These are phyloP conservation scores for Drosera spatulata DNA, from an alignment of 179 eudicot species.

Conservation along the genomic window DNA sequence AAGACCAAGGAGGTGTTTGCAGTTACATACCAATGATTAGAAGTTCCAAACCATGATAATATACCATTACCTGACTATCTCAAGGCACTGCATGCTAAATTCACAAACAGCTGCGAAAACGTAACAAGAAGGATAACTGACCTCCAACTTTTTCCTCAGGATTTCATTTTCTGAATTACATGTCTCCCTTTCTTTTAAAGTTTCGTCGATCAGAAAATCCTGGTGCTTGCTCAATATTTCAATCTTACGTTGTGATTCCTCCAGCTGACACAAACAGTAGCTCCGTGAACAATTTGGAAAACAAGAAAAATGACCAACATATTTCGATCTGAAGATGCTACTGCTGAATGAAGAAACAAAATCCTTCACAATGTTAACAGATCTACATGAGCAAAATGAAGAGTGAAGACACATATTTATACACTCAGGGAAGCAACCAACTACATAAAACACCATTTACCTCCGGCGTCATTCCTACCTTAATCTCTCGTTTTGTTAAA, in stretches of 20 bases:
- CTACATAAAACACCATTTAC: too few species aligned
- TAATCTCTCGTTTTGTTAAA: too few species aligned
- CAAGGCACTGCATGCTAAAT: not conserved
- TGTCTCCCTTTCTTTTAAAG: conserved; percentile 78
- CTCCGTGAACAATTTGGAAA: not conserved
- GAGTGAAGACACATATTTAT: too few species aligned
- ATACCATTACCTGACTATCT: not conserved
- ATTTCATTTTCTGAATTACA: conserved; percentile 71
- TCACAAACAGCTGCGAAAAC: not conserved
- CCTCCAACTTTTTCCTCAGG: conserved; percentile 61
- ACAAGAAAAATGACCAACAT: not conserved
- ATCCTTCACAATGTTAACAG: too few species aligned
- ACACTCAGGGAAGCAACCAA: too few species aligned
- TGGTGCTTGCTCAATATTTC: conserved; percentile 65
- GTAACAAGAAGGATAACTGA: conserved; percentile 7
- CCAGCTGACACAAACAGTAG: conserved; percentile 32
- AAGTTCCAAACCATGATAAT: too few species aligned
- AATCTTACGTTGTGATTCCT: conserved; percentile 39
- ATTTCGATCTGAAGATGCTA: too few species aligned
- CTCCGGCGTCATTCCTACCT: too few species aligned
- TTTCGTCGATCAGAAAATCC: conserved; percentile 60
- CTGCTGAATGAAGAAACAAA: too few species aligned
- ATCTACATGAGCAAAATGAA: too few species aligned
- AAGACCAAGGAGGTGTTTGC: too few species aligned
- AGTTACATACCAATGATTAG: too few species aligned